Percentiles rank a stretch among this genome's conserved stretches.
Evolutionary conservation across 495 filamentous ascomycete species (phyloP).

Genomic region (Xylaria longipes): DNA sequence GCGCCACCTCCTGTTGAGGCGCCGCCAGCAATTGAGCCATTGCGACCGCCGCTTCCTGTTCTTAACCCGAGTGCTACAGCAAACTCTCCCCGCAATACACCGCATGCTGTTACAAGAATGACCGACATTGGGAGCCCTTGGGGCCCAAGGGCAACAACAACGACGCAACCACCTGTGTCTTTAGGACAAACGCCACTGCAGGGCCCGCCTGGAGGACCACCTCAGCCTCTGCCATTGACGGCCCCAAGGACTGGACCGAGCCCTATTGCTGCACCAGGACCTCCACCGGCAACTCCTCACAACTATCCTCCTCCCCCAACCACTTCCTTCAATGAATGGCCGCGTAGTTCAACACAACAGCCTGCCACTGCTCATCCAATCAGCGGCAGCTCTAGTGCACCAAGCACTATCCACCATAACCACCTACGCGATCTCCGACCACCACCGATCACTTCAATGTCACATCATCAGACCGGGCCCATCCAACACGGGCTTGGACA

Average conservation of each 20-base stretch:
- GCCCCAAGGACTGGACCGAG: slow-evolving; percentile 32
- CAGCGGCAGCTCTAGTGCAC: slow-evolving; percentile 44
- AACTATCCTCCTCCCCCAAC: slow-evolving; percentile 47
- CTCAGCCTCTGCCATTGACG: slow-evolving; percentile 34
- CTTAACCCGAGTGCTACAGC: slow-evolving; percentile 24
- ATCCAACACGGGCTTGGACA: slow-evolving; percentile 50
- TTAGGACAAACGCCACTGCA: slow-evolving; percentile 31
- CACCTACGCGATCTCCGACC: slow-evolving; percentile 51
- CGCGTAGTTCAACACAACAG: slow-evolving; percentile 41
- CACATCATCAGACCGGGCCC: slow-evolving; percentile 42
- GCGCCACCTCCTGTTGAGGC: slow-evolving; percentile 38
- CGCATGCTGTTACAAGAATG: slow-evolving; percentile 33
- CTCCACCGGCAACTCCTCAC: slow-evolving; percentile 41
- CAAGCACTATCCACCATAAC: slow-evolving; percentile 46
- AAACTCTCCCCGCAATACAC: slow-evolving; percentile 28
- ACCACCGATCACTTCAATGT: slow-evolving; percentile 46
- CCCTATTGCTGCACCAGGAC: slow-evolving; percentile 37
- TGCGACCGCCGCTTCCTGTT: slow-evolving; percentile 38
- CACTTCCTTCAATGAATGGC: slow-evolving; percentile 43
- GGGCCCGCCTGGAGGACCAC: slow-evolving; percentile 30
- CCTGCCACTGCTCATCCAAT: slow-evolving; percentile 47
- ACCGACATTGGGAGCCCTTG: slow-evolving; percentile 34
- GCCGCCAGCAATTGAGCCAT: slow-evolving; percentile 43
- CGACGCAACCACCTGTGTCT: slow-evolving; percentile 27
- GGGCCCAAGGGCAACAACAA: slow-evolving; percentile 31